Evolutionary conservation across 2,329 filamentous ascomycete species (phyloP).

Genomic region (Paecilomyces sp.): DNA sequence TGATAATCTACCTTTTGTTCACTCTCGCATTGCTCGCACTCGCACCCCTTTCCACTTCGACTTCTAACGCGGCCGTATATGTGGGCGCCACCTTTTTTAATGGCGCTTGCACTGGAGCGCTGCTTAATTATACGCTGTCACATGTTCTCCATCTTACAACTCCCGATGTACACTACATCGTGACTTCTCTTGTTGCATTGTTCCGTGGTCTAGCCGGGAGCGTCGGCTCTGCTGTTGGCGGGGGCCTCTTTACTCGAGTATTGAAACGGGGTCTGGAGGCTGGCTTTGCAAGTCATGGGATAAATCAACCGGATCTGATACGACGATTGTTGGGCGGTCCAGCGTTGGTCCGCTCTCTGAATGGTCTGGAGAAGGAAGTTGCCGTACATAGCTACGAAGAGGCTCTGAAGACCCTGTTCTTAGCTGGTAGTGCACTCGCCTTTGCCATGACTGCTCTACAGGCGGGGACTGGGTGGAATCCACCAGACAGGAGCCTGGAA

Average conservation of each 20-base stretch:
- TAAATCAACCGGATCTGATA: conserved; percentile 40
- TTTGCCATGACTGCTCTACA: conserved; percentile 46
- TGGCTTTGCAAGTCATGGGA: conserved; percentile 47
- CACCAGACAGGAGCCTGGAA: conserved; percentile 18
- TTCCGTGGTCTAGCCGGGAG: conserved; percentile 76
- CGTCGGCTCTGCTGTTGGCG: conserved; percentile 73
- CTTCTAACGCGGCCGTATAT: conserved; percentile 47
- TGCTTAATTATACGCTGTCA: conserved; percentile 73
- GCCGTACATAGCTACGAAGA: conserved; percentile 49
- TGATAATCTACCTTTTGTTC: conserved; percentile 58
- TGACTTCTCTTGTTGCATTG: conserved; percentile 67
- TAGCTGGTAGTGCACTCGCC: conserved; percentile 45
- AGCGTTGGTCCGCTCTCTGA: conserved; percentile 44
- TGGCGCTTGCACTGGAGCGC: conserved; percentile 64
- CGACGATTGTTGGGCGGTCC: conserved; percentile 53
- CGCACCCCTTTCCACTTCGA: conserved; percentile 48
- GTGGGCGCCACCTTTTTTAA: conserved; percentile 59
- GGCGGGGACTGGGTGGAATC: conserved; percentile 52
- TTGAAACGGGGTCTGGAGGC: conserved; percentile 49
- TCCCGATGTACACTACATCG: conserved; percentile 62
- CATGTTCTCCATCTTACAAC: conserved; percentile 68
- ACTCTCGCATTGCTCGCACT: conserved; percentile 52
- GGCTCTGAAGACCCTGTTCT: conserved; percentile 47
- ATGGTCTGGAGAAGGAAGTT: conserved; percentile 43
- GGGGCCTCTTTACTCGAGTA: conserved; percentile 63